Percentiles rank a stretch among this genome's conserved stretches.
Evolutionary conservation across 73 alveolate species (phyloP).

Genomic region (Stentor roeselii): DNA sequence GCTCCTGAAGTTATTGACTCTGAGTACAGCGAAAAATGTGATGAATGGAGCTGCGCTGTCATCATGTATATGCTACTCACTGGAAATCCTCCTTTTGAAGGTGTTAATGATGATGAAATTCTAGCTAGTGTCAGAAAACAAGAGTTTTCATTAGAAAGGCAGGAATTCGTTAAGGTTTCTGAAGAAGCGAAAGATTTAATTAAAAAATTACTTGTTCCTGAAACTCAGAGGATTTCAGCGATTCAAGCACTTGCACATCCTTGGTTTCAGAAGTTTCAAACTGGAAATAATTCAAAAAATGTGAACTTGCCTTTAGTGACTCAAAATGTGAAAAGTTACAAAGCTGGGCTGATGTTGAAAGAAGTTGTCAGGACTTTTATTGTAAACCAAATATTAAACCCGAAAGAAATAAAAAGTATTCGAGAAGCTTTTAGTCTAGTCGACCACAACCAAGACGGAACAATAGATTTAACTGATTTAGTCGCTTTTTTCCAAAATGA

Average conservation of each 20-base stretch:
- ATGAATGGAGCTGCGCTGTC: slow-evolving; percentile 83
- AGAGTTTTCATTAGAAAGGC: not conserved
- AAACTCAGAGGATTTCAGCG: slow-evolving; percentile 51
- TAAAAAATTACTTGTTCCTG: slow-evolving; percentile 41
- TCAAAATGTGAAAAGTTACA: not conserved
- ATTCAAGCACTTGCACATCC: slow-evolving; percentile 50
- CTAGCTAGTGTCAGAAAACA: slow-evolving; percentile 22
- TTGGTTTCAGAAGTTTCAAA: slow-evolving; percentile 34
- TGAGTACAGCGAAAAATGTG: slow-evolving; percentile 70
- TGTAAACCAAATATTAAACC: not conserved
- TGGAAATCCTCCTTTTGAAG: slow-evolving; percentile 85
- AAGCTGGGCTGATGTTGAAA: slow-evolving; percentile 8
- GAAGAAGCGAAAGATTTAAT: slow-evolving; percentile 57
- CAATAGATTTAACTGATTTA: not conserved
- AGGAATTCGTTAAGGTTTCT: slow-evolving; percentile 51
- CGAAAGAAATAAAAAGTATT: not conserved
- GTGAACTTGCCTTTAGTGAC: not conserved
- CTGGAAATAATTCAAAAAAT: not conserved
- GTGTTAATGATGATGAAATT: slow-evolving; percentile 50
- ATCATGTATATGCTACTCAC: slow-evolving; percentile 71
- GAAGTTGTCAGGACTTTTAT: slow-evolving; percentile 20
- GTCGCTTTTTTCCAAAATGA: not conserved
- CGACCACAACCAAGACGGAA: not conserved
- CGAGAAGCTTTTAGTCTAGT: not conserved
- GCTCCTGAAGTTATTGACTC: slow-evolving; percentile 81